phyloP scores from a whole-genome alignment of 768 basidiomycete species.

The Psilocybe sp. region DNA sequence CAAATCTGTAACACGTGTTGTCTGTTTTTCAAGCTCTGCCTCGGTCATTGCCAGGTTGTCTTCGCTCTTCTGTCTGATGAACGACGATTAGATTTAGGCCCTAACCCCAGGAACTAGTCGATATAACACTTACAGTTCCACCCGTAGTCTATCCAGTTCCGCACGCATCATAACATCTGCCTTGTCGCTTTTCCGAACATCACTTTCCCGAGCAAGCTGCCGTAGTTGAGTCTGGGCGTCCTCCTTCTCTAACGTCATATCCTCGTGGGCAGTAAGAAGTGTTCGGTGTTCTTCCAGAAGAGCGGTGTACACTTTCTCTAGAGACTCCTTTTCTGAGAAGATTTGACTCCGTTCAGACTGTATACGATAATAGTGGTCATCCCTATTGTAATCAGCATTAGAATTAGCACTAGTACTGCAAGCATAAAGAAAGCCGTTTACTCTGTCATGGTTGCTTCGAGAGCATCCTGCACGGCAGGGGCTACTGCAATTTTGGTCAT shows the following conservation, averaged over 20 bases:
- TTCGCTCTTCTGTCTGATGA: constrained; percentile 85
- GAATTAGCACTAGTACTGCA: constrained; percentile 1
- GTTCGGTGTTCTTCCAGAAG: constrained; percentile 73
- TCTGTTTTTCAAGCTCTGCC: constrained; percentile 80
- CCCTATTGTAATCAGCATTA: constrained; percentile 40
- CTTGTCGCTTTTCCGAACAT: constrained; percentile 63
- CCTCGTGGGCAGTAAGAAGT: constrained; percentile 77
- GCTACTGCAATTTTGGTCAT: constrained; percentile 69
- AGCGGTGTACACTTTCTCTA: constrained; percentile 77
- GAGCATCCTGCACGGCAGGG: constrained; percentile 43
- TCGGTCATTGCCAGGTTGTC: constrained; percentile 85
- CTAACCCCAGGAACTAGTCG: neutral
- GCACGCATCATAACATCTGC: constrained; percentile 73
- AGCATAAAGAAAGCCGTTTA: constrained; percentile 34
- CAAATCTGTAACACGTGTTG: constrained; percentile 62
- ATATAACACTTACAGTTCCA: constrained; percentile 70
- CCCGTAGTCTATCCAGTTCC: constrained; percentile 79
- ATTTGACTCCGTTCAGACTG: constrained; percentile 79
- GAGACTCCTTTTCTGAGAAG: constrained; percentile 79
- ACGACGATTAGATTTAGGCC: constrained; percentile 21
- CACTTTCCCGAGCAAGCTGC: constrained; percentile 56
- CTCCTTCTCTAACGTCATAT: constrained; percentile 73
- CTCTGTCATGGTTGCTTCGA: constrained; percentile 76
- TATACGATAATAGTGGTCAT: constrained; percentile 86
- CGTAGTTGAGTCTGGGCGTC: constrained; percentile 65